Evolutionary conservation across 306 rosid genomes (phyloP).

Genomic region (Gastrolobium bilobum): DNA sequence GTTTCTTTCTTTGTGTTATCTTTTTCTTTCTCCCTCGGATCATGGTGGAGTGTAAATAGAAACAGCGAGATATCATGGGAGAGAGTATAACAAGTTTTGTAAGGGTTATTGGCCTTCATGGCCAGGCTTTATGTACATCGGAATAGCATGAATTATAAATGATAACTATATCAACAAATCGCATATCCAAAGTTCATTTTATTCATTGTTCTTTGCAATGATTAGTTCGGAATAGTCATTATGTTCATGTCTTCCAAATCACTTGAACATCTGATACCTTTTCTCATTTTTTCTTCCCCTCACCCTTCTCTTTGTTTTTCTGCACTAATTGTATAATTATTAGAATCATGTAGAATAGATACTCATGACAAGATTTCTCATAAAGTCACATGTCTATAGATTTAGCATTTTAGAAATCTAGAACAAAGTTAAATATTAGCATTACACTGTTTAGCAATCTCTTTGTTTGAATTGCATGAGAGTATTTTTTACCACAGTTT

Average conservation of each 20-base stretch:
- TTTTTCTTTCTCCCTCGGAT: constrained; percentile 35
- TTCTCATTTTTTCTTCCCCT: neutral
- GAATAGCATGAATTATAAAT: constrained; percentile 51
- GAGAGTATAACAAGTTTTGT: constrained; percentile 52
- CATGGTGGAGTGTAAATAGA: constrained; percentile 63
- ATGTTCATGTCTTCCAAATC: constrained; percentile 13
- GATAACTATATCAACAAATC: constrained; percentile 28
- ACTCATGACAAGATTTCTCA: constrained; percentile 8
- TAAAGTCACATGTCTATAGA: neutral
- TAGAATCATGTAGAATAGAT: constrained; percentile 1
- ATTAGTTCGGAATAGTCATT: constrained; percentile 14
- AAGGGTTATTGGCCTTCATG: constrained; percentile 45
- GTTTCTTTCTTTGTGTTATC: neutral
- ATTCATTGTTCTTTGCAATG: constrained; percentile 16
- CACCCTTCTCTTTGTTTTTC: neutral
- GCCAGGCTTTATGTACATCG: constrained; percentile 58
- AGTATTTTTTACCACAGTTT: constrained; percentile 3
- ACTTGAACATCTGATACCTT: neutral
- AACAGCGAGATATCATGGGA: constrained; percentile 40
- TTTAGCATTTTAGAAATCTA: constrained; percentile 17
- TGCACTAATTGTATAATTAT: neutral
- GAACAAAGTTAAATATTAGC: neutral
- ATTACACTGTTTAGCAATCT: no score
- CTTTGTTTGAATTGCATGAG: neutral
- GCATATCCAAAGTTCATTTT: neutral